Evolutionary conservation across 2,329 filamentous ascomycete genomes (phyloP), one percentile per base, ranked within the genome.

Genomic region (Gnomoniopsis sp.): DNA sequence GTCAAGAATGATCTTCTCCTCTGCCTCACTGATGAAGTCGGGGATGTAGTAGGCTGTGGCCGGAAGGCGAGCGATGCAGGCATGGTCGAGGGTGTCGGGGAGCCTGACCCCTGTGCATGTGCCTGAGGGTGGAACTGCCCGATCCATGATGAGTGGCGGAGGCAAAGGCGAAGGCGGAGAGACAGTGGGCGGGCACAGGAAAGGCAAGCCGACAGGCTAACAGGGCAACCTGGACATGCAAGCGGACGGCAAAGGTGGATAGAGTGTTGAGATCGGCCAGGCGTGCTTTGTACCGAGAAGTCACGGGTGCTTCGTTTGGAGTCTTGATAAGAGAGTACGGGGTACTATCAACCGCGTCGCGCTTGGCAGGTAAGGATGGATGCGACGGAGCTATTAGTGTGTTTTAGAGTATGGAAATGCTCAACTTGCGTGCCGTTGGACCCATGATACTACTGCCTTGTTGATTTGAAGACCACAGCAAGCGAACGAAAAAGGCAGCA

Each of bases 21-120:
- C 92, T 48, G 88, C 83, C 56, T 78, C 72, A 4, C 82, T 88
- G 70, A 98, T 88, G 75, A 97, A 97, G 70, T 93, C 79, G 8
- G 91, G 82, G 58, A 97, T 88, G 75, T 98, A 97, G 76, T 88
- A 96, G 55, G 91, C 89, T 36, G 81, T 76, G 1, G 80, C 70
- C 4, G 89, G 88, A 2, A 92, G 77, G 34, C 67, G 67, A 8
- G 71, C 62, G 60, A 93, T 81, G 63, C 73, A 77, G 55, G 73
- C 77, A 38, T 78, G 70, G 50, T 85, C 78, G 26, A 88, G 78
- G 47, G 72, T 78, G 41, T 71, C 60, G 19, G 83, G 81, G 49
- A 84, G 71, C 43, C 63, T 67, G 58, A 67, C 54, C 26, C 26
- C 26, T 30, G 26, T 30, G 26, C 26, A 30, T 30, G 26, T 30